phyloP scores from a whole-genome alignment of 129 eudicot genomes.

The Escallonia rubra region DNA sequence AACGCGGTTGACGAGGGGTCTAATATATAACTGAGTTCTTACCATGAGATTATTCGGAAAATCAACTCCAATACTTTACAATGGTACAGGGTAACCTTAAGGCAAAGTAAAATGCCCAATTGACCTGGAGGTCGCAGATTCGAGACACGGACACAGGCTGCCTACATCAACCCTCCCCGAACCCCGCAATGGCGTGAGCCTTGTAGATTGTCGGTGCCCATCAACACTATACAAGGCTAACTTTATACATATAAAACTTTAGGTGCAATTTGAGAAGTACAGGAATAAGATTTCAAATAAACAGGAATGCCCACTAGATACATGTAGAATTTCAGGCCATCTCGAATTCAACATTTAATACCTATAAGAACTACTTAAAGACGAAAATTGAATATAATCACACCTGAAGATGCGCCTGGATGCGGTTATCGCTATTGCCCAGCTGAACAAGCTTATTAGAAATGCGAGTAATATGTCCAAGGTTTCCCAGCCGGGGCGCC shows the following conservation, averaged over 20 bases:
- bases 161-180: too few species aligned
- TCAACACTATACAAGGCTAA: background rate
- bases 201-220: background rate
- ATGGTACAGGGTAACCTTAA: too few species aligned
- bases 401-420: slow-evolving; percentile 74
- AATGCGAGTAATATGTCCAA: slow-evolving; percentile 79
- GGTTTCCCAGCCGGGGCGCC: slow-evolving; percentile 62
- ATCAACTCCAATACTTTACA: too few species aligned
- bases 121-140: background rate
- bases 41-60: too few species aligned
- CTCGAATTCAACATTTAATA: background rate
- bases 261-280: too few species aligned
- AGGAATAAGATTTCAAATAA: too few species aligned
- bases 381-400: background rate
- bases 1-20: too few species aligned
- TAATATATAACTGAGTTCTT: too few species aligned
- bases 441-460: slow-evolving; percentile 69
- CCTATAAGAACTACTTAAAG: too few species aligned
- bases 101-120: too few species aligned
- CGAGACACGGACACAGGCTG: background rate
- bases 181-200: too few species aligned
- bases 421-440: slow-evolving; percentile 44
- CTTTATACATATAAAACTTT: background rate
- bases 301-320: background rate
- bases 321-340: background rate